A percentile compares a stretch with the other conserved stretches of the same genome.
Evolutionary conservation across 129 eudicot genomes (phyloP).

Genomic region (Tanacetum coccineum): DNA sequence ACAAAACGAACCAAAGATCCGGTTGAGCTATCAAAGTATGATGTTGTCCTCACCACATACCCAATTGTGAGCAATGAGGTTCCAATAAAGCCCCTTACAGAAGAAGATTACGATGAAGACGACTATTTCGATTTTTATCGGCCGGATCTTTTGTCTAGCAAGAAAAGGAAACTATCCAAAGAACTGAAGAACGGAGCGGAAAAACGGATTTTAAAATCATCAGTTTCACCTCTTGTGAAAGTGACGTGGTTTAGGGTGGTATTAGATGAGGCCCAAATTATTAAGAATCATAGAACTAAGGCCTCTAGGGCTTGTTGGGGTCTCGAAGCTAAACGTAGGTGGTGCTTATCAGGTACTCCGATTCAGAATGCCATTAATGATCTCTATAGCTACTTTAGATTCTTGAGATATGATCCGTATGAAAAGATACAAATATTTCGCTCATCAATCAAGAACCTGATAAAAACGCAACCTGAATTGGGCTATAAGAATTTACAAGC

Average conservation of each 20-base stretch:
- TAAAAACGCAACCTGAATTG: conserved; percentile 48
- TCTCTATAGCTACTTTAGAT: conserved; percentile 94
- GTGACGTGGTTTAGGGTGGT: conserved; percentile 98
- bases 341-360: conserved; percentile 99
- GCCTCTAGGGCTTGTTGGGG: conserved; percentile 99
- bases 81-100: conserved; percentile 77
- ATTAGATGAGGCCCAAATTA: conserved; percentile 96
- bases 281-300: conserved; percentile 84
- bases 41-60: conserved; percentile 92
- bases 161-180: conserved; percentile 57
- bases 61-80: conserved; percentile 96
- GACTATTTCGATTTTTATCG: conserved; percentile 28
- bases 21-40: conserved; percentile 77
- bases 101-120: conserved; percentile 56
- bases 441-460: conserved; percentile 57
- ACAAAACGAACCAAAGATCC: conserved; percentile 84
- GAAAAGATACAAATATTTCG: conserved; percentile 52
- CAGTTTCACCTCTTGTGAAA: conserved; percentile 74
- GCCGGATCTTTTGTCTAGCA: conserved; percentile 37
- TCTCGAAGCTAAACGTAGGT: conserved; percentile 91
- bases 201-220: conserved; percentile 43
- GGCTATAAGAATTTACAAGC: conserved; percentile 91
- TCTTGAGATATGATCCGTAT: conserved; percentile 87
- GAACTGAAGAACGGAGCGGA: conserved; percentile 54
- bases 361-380: conserved; percentile 96